Percentiles rank a stretch among this genome's conserved stretches.
phyloP scores from a whole-genome alignment of 306 rosid genomes.

The Quercus aquifolioides region DNA sequence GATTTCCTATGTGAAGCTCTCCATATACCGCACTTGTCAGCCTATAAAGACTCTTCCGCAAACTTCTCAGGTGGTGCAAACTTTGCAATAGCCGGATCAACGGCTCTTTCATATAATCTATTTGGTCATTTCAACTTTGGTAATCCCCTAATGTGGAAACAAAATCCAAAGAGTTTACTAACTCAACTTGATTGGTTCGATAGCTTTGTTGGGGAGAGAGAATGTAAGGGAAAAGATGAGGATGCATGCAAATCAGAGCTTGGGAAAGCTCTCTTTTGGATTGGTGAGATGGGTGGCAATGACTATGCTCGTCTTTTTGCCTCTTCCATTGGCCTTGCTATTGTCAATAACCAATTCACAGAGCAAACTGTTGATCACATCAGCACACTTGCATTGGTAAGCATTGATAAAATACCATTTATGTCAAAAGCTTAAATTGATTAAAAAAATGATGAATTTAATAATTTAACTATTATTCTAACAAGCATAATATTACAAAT shows the following conservation, averaged over 20 bases:
- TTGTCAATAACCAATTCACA: not conserved
- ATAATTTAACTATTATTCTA: too few relatives aligned
- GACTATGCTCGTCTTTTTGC: slow-evolving; percentile 21
- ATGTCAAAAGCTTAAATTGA: too few relatives aligned
- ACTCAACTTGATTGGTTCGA: slow-evolving; percentile 24
- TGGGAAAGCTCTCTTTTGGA: slow-evolving; percentile 18
- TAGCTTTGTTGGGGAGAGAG: not conserved
- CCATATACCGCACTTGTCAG: not conserved
- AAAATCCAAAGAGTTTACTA: not conserved
- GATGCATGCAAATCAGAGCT: not conserved
- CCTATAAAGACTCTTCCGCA: not conserved
- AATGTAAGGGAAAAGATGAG: not conserved
- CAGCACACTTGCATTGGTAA: not conserved
- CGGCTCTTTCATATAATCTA: not conserved
- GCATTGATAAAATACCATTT: not conserved
- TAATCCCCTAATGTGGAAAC: slow-evolving; percentile 14
- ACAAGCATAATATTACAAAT: too few relatives aligned
- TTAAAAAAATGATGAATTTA: too few relatives aligned
- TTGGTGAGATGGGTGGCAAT: slow-evolving; percentile 23
- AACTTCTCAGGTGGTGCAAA: not conserved
- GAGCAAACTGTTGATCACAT: not conserved
- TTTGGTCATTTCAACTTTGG: not conserved
- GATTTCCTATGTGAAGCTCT: slow-evolving; percentile 15
- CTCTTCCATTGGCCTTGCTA: not conserved
- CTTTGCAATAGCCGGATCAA: slow-evolving; percentile 28